phyloP scores from a whole-genome alignment of 768 basidiomycete species.

The Favolaschia claudopus region DNA sequence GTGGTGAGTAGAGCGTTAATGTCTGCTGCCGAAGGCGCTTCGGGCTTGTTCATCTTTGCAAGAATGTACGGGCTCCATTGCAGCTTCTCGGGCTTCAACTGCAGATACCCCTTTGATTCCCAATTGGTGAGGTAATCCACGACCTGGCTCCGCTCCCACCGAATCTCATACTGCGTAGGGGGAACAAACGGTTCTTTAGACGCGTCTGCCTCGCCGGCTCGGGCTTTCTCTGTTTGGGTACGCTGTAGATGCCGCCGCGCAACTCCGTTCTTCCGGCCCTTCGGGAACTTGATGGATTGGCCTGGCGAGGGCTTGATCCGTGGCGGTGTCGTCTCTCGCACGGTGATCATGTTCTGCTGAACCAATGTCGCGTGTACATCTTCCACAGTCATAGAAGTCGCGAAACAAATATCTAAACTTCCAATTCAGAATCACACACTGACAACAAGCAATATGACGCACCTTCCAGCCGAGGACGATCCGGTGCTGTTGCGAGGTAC shows the following conservation, averaged over 20 bases:
- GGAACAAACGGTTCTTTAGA: conserved; percentile 64
- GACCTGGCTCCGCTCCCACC: conserved; percentile 75
- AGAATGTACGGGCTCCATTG: conserved; percentile 96
- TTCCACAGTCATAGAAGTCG: conserved; percentile 91
- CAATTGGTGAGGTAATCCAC: conserved; percentile 69
- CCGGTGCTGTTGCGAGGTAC: conserved; percentile 68
- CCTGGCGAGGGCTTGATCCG: conserved; percentile 73
- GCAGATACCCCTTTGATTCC: conserved; percentile 81
- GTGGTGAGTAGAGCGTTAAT: conserved; percentile 22
- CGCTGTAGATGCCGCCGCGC: conserved; percentile 70
- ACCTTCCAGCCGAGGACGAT: conserved; percentile 79
- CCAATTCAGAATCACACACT: conserved; percentile 20
- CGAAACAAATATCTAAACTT: conserved; percentile 75
- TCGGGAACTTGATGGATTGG: conserved; percentile 77
- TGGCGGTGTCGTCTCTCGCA: conserved; percentile 57
- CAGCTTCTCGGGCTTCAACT: conserved; percentile 80
- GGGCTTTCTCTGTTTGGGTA: conserved; percentile 55
- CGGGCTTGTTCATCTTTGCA: conserved; percentile 47
- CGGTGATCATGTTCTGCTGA: conserved; percentile 77
- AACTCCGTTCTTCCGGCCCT: conserved; percentile 71
- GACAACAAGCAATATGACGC: conserved; percentile 27
- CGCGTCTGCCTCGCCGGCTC: conserved; percentile 40
- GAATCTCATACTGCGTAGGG: conserved; percentile 76
- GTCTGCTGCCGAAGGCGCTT: conserved; percentile 24
- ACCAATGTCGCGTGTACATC: conserved; percentile 81